Evolutionary conservation across 163 green algal species (phyloP).

Genomic region (Scenedesmus sp.): DNA sequence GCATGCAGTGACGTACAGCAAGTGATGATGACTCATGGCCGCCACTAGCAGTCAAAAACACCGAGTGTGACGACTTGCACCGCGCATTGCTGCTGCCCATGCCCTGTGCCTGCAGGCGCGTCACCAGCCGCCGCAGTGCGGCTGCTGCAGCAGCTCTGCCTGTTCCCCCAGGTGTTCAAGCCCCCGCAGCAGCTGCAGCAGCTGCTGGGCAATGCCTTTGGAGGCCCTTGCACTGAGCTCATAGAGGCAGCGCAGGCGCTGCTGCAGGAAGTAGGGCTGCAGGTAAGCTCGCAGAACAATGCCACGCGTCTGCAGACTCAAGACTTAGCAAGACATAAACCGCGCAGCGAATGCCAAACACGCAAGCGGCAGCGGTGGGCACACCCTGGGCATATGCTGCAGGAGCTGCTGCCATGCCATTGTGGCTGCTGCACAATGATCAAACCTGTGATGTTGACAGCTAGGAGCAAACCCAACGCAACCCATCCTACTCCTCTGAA

Average conservation of each 20-base stretch:
- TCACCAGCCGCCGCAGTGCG: slow-evolving; percentile 70
- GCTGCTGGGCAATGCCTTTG: slow-evolving; percentile 40
- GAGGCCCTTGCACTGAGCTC: slow-evolving; percentile 54
- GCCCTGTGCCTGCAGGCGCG: slow-evolving; percentile 62
- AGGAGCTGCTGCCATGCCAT: too few relatives aligned
- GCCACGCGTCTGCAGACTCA: not conserved
- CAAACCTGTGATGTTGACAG: too few relatives aligned
- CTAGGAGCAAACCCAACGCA: too few relatives aligned
- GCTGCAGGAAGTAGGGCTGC: slow-evolving; percentile 32
- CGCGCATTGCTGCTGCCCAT: not conserved
- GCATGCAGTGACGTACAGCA: too few relatives aligned
- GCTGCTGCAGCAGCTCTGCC: slow-evolving; percentile 76
- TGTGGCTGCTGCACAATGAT: too few relatives aligned
- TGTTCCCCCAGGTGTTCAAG: slow-evolving; percentile 82
- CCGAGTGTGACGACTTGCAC: not conserved
- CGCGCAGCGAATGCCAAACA: too few relatives aligned
- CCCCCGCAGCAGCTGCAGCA: slow-evolving; percentile 46
- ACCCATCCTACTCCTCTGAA: too few relatives aligned
- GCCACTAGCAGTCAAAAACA: too few relatives aligned
- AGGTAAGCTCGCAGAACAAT: not conserved
- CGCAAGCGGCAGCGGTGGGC: not conserved
- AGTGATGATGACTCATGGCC: too few relatives aligned
- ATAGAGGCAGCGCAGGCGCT: slow-evolving; percentile 57
- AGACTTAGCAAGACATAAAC: too few relatives aligned
- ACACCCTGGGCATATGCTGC: not conserved